phyloP scores from a whole-genome alignment of 495 filamentous ascomycete genomes.

The Penicillium roqueforti region DNA sequence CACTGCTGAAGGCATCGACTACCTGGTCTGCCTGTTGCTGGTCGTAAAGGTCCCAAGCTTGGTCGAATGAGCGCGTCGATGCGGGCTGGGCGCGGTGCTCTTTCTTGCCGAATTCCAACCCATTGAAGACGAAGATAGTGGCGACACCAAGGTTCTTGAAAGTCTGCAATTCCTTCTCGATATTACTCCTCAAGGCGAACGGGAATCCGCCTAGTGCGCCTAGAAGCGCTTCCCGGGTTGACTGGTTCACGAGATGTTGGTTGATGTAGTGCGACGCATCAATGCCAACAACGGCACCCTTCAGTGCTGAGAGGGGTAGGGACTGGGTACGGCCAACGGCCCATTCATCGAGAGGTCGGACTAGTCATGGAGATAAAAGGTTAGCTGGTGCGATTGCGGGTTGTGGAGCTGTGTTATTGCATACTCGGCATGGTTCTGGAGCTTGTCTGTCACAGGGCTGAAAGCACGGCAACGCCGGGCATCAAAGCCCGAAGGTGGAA shows the following conservation, averaged over 20 bases:
- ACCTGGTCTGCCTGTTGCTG: constrained; percentile 71
- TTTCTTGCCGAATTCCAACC: constrained; percentile 68
- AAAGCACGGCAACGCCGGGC: constrained; percentile 32
- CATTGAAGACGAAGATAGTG: constrained; percentile 86
- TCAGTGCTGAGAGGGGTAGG: constrained; percentile 59
- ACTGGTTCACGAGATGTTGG: constrained; percentile 61
- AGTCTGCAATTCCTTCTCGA: constrained; percentile 67
- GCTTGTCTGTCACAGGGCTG: constrained; percentile 31
- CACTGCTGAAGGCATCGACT: constrained; percentile 75
- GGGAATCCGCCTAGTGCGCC: constrained; percentile 87
- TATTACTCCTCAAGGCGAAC: constrained; percentile 64
- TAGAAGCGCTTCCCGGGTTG: constrained; percentile 77
- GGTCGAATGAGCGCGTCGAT: constrained; percentile 45
- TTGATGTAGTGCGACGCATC: constrained; percentile 88
- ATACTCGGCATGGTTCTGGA: constrained; percentile 43
- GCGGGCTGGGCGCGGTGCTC: constrained; percentile 54
- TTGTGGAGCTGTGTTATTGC: constrained; percentile 3
- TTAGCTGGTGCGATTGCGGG: constrained; percentile 10
- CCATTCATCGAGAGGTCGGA: constrained; percentile 60
- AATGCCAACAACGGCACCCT: constrained; percentile 71
- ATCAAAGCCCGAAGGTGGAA: constrained; percentile 22
- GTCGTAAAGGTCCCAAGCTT: constrained; percentile 86
- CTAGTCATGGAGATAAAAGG: constrained; percentile 29
- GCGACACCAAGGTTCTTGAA: constrained; percentile 59
- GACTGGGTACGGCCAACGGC: constrained; percentile 46